These are phyloP conservation scores for Cyberlindnera americana DNA, from an alignment of 805 yeast species.

Conservation along the genomic window DNA sequence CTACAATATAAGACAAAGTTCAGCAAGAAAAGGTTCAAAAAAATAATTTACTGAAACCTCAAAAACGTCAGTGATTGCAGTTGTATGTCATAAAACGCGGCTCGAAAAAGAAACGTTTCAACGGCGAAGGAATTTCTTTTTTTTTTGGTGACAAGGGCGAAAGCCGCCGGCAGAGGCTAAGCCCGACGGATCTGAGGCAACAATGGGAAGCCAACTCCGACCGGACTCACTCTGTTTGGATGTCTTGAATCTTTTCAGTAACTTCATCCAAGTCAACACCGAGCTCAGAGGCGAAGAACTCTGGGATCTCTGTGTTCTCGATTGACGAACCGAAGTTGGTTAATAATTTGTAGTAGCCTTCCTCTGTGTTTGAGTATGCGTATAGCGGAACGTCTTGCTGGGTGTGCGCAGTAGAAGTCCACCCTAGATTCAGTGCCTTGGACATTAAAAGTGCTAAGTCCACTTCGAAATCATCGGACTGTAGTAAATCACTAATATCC, in stretches of 20 bases:
- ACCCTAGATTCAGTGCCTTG: constrained; percentile 75
- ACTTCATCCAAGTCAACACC: constrained; percentile 46
- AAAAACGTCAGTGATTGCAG: too few relatives aligned
- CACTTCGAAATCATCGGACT: constrained; percentile 34
- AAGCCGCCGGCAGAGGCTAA: too few relatives aligned
- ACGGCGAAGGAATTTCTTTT: constrained; percentile 2
- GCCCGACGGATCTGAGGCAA: too few relatives aligned
- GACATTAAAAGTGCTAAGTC: constrained; percentile 67
- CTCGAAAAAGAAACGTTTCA: too few relatives aligned
- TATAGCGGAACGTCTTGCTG: constrained; percentile 93
- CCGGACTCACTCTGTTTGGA: constrained; percentile 10
- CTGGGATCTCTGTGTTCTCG: constrained; percentile 84
- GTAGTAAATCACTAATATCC: constrained; percentile 47
- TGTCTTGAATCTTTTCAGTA: constrained; percentile 36
- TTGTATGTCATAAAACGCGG: too few relatives aligned
- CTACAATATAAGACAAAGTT: too few relatives aligned
- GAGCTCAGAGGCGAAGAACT: constrained; percentile 57
- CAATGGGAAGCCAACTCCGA: too few relatives aligned
- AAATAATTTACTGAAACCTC: too few relatives aligned
- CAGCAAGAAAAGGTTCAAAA: too few relatives aligned
- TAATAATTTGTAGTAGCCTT: constrained; percentile 38
- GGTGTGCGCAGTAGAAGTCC: constrained; percentile 95
- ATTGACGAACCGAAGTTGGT: constrained; percentile 71
- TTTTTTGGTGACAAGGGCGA: background rate
- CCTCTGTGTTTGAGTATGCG: constrained; percentile 61